These are phyloP conservation scores for Phytophthora pistaciae DNA, from an alignment of 352 stramenopile genomes.

Conservation along the genomic window DNA sequence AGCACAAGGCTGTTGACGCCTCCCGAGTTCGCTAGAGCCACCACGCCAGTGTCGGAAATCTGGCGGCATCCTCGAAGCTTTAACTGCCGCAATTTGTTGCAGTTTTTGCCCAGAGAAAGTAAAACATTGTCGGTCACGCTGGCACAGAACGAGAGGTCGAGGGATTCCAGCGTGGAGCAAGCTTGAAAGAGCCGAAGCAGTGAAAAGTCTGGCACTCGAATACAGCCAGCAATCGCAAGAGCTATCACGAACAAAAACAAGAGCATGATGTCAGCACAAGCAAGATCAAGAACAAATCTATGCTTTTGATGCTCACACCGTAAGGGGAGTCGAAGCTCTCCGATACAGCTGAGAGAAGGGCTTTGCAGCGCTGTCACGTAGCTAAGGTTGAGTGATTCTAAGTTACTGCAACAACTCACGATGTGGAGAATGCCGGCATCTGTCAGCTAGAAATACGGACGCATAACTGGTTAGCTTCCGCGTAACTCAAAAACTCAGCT, in stretches of 20 bases:
- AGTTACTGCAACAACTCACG: conserved; percentile 50
- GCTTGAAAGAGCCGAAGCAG: conserved; percentile 85
- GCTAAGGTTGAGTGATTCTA: conserved; percentile 67
- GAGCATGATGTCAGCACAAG: conserved; percentile 1
- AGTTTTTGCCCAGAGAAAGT: conserved; percentile 72
- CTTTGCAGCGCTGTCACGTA: conserved; percentile 63
- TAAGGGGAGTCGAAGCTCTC: conserved; percentile 59
- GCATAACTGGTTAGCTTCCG: not conserved
- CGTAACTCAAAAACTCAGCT: not conserved
- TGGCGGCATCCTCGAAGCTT: conserved; percentile 88
- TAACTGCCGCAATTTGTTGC: conserved; percentile 64
- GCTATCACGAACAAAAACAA: conserved; percentile 34
- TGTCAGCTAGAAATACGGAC: conserved; percentile 49
- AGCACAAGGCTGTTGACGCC: conserved; percentile 66
- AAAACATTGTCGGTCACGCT: conserved; percentile 86
- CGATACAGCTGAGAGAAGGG: conserved; percentile 59
- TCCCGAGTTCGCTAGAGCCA: conserved; percentile 71
- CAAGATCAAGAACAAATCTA: not conserved
- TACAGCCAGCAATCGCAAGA: conserved; percentile 79
- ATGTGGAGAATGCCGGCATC: conserved; percentile 67
- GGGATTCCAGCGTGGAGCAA: conserved; percentile 67
- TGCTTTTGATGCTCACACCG: conserved; percentile 46
- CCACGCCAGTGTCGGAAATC: conserved; percentile 87
- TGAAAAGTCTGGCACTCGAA: conserved; percentile 76
- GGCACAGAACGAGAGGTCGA: conserved; percentile 87